These are phyloP conservation scores for Alternaria brassicae DNA, from an alignment of 2,329 filamentous ascomycete genomes.

Conservation along the genomic window DNA sequence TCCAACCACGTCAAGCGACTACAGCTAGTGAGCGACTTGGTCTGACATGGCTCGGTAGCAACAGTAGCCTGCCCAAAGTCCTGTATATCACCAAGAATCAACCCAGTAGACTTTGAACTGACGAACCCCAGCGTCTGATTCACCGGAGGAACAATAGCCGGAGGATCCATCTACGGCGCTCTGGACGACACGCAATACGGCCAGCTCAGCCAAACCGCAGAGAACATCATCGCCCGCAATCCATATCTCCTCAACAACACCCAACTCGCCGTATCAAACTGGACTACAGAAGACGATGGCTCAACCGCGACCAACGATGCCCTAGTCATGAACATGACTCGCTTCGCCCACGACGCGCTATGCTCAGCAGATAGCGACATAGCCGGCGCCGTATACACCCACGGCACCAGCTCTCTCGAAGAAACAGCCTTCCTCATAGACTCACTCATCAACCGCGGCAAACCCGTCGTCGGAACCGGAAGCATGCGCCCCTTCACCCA, in stretches of 20 bases:
- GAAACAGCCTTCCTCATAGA: constrained; percentile 41
- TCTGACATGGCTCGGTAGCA: constrained; percentile 30
- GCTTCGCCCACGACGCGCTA: constrained; percentile 36
- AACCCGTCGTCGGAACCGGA: constrained; percentile 36
- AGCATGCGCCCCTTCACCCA: constrained; percentile 39
- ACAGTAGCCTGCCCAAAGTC: constrained; percentile 35
- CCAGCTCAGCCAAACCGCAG: constrained; percentile 28
- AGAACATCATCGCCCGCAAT: constrained; percentile 37
- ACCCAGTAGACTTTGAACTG: neutral
- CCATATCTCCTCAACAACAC: constrained; percentile 39
- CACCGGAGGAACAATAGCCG: constrained; percentile 38
- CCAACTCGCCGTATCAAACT: constrained; percentile 40
- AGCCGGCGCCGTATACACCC: constrained; percentile 37
- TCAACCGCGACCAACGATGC: constrained; percentile 40
- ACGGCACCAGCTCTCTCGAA: constrained; percentile 41
- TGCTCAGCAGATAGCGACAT: constrained; percentile 41
- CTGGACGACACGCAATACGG: constrained; percentile 42
- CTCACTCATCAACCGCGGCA: constrained; percentile 36
- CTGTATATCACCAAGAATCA: constrained; percentile 13
- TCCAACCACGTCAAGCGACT: constrained; percentile 7
- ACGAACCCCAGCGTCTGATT: constrained; percentile 24
- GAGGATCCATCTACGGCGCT: constrained; percentile 37
- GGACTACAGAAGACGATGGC: constrained; percentile 24
- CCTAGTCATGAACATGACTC: constrained; percentile 43
- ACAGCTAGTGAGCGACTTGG: constrained; percentile 35